Conservation (phyloP, 129 eudicot species). For the Solidago caesia region DNA sequence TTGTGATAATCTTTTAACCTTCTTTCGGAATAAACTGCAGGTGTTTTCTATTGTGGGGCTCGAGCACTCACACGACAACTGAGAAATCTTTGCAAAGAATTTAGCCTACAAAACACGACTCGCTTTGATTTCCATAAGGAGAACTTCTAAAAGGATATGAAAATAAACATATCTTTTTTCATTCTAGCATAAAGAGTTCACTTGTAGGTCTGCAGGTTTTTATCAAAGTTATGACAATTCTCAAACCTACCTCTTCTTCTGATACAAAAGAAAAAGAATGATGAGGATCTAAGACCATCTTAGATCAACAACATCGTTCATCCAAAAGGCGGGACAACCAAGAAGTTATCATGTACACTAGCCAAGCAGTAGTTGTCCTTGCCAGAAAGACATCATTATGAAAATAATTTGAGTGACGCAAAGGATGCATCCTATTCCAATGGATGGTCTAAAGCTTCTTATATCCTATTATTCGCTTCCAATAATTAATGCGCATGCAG, state of each 20-base stretch:
- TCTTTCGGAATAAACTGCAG: conserved; percentile 42
- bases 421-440: conserved; percentile 2
- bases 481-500: conserved; percentile 19
- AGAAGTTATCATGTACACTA: not conserved
- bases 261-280: conserved; percentile 1
- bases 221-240: conserved; percentile 19
- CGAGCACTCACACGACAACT: conserved; percentile 58
- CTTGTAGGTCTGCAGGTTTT: conserved; percentile 19
- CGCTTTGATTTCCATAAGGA: conserved; percentile 91
- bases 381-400: not conserved
- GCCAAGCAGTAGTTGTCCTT: not conserved
- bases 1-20: conserved; percentile 11
- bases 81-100: conserved; percentile 65
- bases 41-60: conserved; percentile 92
- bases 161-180: conserved; percentile 6
- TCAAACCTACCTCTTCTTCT: conserved; percentile 14
- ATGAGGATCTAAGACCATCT: conserved; percentile 18
- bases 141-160: conserved; percentile 47
- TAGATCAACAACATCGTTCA: not conserved
- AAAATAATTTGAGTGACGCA: not conserved
- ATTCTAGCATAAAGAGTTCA: conserved; percentile 17
- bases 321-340: not conserved
- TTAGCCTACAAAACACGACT: conserved; percentile 44
- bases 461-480: conserved; percentile 3
- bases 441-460: conserved; percentile 11